phyloP scores from a whole-genome alignment of 352 stramenopile species.

The Globisporangium acanthophoron region DNA sequence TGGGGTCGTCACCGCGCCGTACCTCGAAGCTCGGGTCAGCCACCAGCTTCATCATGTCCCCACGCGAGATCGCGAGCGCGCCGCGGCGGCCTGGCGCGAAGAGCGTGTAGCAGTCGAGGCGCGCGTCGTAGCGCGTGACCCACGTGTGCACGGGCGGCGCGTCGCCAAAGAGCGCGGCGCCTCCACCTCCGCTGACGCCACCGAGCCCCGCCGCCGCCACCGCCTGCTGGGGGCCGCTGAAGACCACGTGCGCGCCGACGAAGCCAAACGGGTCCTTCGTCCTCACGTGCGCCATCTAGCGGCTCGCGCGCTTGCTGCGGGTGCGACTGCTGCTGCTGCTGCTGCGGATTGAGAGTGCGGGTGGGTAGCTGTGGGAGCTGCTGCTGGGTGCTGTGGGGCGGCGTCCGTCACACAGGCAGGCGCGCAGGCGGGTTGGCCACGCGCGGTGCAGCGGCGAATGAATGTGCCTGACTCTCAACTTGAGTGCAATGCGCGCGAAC shows the following conservation, averaged over 20 bases:
- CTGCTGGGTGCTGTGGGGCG: too few species aligned
- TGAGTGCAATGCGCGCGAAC: too few species aligned
- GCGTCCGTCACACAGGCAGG: too few species aligned
- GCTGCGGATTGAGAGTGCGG: too few species aligned
- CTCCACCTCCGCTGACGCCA: neutral
- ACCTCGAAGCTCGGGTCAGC: conserved; percentile 48
- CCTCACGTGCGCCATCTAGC: conserved; percentile 19
- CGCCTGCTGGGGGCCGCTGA: conserved; percentile 3
- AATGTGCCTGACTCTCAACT: too few species aligned
- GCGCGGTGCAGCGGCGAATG: too few species aligned
- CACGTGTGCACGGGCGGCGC: conserved; percentile 42
- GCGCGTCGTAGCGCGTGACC: conserved; percentile 65
- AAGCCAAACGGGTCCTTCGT: conserved; percentile 62
- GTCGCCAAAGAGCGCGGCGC: neutral
- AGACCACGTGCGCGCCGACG: conserved; percentile 52
- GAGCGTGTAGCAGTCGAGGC: conserved; percentile 59
- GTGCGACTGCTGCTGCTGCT: too few species aligned
- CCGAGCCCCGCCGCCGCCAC: neutral
- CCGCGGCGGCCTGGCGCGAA: conserved; percentile 38
- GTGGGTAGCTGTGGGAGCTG: too few species aligned
- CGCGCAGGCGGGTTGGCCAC: too few species aligned
- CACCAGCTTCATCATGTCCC: conserved; percentile 62
- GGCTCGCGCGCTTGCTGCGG: too few species aligned
- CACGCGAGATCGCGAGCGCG: conserved; percentile 28
- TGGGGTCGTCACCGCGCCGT: conserved; percentile 28